phyloP scores from a whole-genome alignment of 2,329 filamentous ascomycete species.

The Diplodia corticola region DNA sequence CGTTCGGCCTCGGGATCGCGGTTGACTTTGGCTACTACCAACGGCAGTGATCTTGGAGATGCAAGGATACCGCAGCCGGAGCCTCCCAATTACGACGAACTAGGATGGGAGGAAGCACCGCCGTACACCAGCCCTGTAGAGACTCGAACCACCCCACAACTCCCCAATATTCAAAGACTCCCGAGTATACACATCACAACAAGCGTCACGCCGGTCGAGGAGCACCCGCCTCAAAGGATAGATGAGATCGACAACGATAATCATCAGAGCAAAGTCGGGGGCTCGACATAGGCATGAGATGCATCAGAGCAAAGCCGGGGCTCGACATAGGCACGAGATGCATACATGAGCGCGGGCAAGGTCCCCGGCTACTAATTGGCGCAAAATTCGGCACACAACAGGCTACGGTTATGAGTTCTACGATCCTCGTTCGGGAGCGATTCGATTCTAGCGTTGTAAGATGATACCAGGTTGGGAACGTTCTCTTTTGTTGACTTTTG shows the following conservation, averaged over 20 bases:
- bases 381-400: slow-evolving; percentile 10
- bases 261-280: neutral
- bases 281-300: neutral
- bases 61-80: slow-evolving; percentile 33
- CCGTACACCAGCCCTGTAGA: slow-evolving; percentile 47
- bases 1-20: slow-evolving; percentile 25
- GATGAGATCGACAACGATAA: neutral
- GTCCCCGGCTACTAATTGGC: slow-evolving; percentile 3
- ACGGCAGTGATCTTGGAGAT: slow-evolving; percentile 14
- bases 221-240: slow-evolving; percentile 9
- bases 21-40: slow-evolving; percentile 10
- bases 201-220: slow-evolving; percentile 20
- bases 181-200: slow-evolving; percentile 21
- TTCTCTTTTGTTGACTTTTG: slow-evolving; percentile 12
- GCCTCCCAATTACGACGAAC: slow-evolving; percentile 38
- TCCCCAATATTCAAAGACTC: slow-evolving; percentile 16
- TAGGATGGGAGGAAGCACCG: slow-evolving; percentile 47
- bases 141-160: slow-evolving; percentile 9
- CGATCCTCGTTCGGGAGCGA: slow-evolving; percentile 10
- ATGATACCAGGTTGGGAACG: slow-evolving; percentile 18
- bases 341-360: neutral
- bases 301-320: neutral
- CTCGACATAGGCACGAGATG: neutral
- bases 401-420: slow-evolving; percentile 17
- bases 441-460: slow-evolving; percentile 19